These are phyloP conservation scores for Sphagnum fallax DNA, from an alignment of 228 moss, liverwort and hornwort species.

Conservation along the genomic window DNA sequence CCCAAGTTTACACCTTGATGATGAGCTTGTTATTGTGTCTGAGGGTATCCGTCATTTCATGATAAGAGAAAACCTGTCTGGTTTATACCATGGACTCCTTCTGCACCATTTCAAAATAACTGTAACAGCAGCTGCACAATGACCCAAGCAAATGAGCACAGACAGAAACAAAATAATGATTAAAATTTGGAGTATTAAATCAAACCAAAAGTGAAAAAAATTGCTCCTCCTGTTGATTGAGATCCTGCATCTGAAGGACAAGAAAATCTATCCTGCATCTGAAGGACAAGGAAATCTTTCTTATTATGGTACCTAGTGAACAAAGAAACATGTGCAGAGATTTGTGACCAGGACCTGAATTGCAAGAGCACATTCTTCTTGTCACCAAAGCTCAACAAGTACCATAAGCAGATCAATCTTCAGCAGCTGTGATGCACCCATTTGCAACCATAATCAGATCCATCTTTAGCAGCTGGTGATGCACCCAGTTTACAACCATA, in stretches of 20 bases:
- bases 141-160: too few relatives aligned
- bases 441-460: conserved; percentile 13
- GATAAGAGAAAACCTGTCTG: conserved; percentile 56
- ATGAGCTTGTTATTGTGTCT: conserved; percentile 50
- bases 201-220: too few relatives aligned
- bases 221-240: too few relatives aligned
- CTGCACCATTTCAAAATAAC: conserved; percentile 65
- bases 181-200: too few relatives aligned
- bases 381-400: conserved; percentile 70
- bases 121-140: neutral
- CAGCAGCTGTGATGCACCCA: conserved; percentile 48
- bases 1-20: conserved; percentile 16
- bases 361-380: conserved; percentile 63
- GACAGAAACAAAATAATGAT: too few relatives aligned
- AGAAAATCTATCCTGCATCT: too few relatives aligned
- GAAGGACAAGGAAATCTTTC: too few relatives aligned
- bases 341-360: conserved; percentile 29
- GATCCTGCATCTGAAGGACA: too few relatives aligned
- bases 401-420: conserved; percentile 86
- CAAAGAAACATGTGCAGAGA: too few relatives aligned
- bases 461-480: too few relatives aligned
- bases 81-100: conserved; percentile 80
- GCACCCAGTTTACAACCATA: conserved; percentile 17
- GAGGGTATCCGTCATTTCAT: conserved; percentile 64
- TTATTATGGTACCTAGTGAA: too few relatives aligned